Conservation (phyloP, 768 basidiomycete species). For the Vararia minispora region DNA sequence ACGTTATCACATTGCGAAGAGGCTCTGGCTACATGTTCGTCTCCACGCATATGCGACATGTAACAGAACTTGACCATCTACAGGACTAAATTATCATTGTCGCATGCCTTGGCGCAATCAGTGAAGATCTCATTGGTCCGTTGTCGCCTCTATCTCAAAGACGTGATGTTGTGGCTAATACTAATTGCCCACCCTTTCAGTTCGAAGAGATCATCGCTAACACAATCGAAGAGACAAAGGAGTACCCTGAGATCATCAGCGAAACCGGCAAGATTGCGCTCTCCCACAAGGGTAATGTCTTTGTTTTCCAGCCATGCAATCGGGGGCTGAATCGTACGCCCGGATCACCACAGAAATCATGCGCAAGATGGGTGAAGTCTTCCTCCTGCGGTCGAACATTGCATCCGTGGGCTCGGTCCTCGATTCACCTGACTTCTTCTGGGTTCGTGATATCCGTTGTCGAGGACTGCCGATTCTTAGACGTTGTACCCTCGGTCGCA, state of each 20-base stretch:
- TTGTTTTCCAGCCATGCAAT: neutral
- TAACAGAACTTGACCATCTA: constrained; percentile 1
- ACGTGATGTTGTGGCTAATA: neutral
- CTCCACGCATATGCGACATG: constrained; percentile 11
- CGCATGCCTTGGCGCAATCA: constrained; percentile 91
- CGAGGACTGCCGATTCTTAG: constrained; percentile 11
- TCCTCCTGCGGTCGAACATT: constrained; percentile 88
- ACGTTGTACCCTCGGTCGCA: constrained; percentile 20
- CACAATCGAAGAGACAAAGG: constrained; percentile 94
- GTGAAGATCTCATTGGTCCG: constrained; percentile 89
- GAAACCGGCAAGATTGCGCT: constrained; percentile 93
- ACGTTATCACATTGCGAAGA: constrained; percentile 89
- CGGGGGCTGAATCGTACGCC: neutral
- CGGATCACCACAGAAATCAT: constrained; percentile 62
- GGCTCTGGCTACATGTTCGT: constrained; percentile 92
- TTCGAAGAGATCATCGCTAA: constrained; percentile 89
- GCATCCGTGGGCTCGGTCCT: constrained; percentile 95
- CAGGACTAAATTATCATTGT: constrained; percentile 93
- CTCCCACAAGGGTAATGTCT: constrained; percentile 61
- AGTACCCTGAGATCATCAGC: constrained; percentile 86
- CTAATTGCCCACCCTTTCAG: constrained; percentile 23
- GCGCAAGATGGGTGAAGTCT: constrained; percentile 93
- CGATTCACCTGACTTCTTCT: constrained; percentile 93
- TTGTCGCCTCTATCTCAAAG: neutral
- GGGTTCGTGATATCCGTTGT: constrained; percentile 40